Conservation (phyloP, 169 alveolate genomes). For the Eimeria sp. region DNA sequence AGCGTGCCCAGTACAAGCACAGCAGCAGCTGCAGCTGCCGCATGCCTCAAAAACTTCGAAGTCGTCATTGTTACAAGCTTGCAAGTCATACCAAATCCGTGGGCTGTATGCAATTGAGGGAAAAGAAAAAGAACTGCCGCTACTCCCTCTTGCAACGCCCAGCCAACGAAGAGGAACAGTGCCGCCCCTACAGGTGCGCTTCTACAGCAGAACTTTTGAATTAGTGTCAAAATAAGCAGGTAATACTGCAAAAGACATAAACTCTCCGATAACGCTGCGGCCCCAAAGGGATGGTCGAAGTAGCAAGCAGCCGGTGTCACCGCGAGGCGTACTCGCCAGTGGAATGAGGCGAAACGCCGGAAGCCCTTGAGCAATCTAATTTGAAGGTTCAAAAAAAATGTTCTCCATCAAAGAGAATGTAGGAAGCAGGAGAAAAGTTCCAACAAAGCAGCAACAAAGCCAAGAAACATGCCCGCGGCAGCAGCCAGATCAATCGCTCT, state of each 20-base stretch:
- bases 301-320: slow-evolving; percentile 25
- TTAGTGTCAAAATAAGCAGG: not conserved
- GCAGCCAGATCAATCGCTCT: slow-evolving; percentile 59
- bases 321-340: slow-evolving; percentile 53
- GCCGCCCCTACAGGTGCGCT: slow-evolving; percentile 29
- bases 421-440: not conserved
- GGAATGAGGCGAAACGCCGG: slow-evolving; percentile 47
- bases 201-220: not conserved
- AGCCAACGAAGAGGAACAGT: not conserved
- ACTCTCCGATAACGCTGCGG: slow-evolving; percentile 1
- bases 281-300: slow-evolving; percentile 23
- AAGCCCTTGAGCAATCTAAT: not conserved
- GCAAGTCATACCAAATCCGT: not conserved
- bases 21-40: slow-evolving; percentile 43
- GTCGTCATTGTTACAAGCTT: not conserved
- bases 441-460: not conserved
- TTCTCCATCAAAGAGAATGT: not conserved
- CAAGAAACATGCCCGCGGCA: not conserved
- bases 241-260: not conserved
- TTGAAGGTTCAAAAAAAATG: not conserved
- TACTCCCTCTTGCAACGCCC: slow-evolving; percentile 7
- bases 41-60: slow-evolving; percentile 27
- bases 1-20: not conserved
- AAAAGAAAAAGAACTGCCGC: not conserved
- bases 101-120: not conserved